These are phyloP conservation scores for Laguncularia racemosa DNA, from an alignment of 345 rosid genomes.

Conservation along the genomic window DNA sequence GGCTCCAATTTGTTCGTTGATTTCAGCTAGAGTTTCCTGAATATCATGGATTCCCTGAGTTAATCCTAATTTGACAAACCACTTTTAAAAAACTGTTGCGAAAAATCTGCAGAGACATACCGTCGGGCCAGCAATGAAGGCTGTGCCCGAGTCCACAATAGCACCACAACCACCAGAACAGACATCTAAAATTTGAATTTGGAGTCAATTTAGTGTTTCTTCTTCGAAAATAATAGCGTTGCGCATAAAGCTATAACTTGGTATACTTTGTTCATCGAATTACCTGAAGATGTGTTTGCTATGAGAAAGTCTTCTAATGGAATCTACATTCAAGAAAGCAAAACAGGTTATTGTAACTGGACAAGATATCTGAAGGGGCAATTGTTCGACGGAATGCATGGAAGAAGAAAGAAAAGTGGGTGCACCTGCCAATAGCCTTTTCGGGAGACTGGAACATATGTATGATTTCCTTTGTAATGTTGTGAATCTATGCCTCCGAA, in stretches of 20 bases:
- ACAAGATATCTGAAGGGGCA: too few relatives aligned
- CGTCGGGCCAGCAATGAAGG: slow-evolving; percentile 67
- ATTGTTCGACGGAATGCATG: too few relatives aligned
- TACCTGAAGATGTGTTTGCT: slow-evolving; percentile 52
- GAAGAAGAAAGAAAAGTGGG: not conserved
- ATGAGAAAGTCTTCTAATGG: slow-evolving; percentile 55
- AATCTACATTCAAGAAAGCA: slow-evolving; percentile 31
- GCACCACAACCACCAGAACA: slow-evolving; percentile 59
- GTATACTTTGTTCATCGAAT: not conserved
- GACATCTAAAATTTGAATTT: slow-evolving; percentile 26
- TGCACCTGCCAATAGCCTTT: slow-evolving; percentile 53
- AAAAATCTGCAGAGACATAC: slow-evolving; percentile 21
- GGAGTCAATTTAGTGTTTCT: too few relatives aligned
- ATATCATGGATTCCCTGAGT: slow-evolving; percentile 1
- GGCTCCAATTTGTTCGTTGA: slow-evolving; percentile 42
- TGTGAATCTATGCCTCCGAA: slow-evolving; percentile 52
- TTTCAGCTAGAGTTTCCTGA: slow-evolving; percentile 36
- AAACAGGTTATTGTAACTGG: not conserved
- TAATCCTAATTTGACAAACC: too few relatives aligned
- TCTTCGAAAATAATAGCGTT: not conserved
- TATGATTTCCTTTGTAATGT: slow-evolving; percentile 48
- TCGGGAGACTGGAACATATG: slow-evolving; percentile 31
- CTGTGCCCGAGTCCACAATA: slow-evolving; percentile 72
- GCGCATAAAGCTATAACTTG: not conserved
- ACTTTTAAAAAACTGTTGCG: not conserved